These are phyloP conservation scores for Arabis alpina DNA, from an alignment of 345 rosid genomes.

Conservation along the genomic window DNA sequence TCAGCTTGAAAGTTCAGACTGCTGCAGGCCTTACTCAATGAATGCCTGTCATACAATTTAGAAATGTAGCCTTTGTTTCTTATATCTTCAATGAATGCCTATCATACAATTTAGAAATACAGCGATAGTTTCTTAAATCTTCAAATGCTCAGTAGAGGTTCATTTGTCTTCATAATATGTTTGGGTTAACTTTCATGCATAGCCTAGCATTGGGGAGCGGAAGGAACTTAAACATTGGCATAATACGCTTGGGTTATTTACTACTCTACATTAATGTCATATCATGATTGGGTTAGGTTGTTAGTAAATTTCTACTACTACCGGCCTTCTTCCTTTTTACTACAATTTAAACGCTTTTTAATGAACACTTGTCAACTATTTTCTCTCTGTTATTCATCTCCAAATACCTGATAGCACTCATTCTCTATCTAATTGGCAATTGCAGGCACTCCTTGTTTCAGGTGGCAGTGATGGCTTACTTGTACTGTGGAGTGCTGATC, in stretches of 20 bases:
- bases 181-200: slow-evolving; percentile 20
- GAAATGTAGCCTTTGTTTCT: not conserved
- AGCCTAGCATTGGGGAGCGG: slow-evolving; percentile 9
- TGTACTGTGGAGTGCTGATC: slow-evolving; percentile 96
- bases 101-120: too few species aligned
- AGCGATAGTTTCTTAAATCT: too few species aligned
- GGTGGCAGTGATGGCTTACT: slow-evolving; percentile 97
- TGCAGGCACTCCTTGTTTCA: slow-evolving; percentile 96
- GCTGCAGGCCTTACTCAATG: not conserved
- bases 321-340: not conserved
- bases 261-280: not conserved
- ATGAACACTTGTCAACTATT: slow-evolving; percentile 6
- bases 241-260: not conserved
- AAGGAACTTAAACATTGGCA: slow-evolving; percentile 9
- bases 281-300: slow-evolving; percentile 23
- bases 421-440: slow-evolving; percentile 36
- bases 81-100: not conserved
- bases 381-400: slow-evolving; percentile 17
- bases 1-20: too few species aligned
- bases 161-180: not conserved
- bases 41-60: not conserved
- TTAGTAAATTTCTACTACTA: slow-evolving; percentile 1
- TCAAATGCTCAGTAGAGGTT: slow-evolving; percentile 6
- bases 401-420: slow-evolving; percentile 25
- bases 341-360: not conserved